A percentile compares a stretch with the other conserved stretches of the same genome.
phyloP scores from a whole-genome alignment of 331 rosid genomes.

The Rhamnella rubrinervis region DNA sequence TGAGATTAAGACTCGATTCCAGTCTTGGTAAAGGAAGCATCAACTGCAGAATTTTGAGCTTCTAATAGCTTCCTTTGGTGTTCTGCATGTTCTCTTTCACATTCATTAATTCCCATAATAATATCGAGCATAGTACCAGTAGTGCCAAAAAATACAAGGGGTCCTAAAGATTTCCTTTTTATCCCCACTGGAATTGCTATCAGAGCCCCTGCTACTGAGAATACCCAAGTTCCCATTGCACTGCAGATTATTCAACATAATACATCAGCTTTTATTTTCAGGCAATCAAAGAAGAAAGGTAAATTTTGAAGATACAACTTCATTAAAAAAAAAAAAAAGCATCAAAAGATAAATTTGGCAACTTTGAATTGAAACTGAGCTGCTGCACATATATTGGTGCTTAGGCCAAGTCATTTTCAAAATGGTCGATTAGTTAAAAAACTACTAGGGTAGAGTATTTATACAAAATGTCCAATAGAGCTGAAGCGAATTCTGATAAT shows the following conservation, averaged over 20 bases:
- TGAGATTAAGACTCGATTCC: constrained; percentile 39
- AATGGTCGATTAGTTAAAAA: neutral
- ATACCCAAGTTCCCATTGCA: constrained; percentile 94
- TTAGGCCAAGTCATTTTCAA: neutral
- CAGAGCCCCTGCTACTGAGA: constrained; percentile 91
- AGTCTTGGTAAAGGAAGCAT: constrained; percentile 34
- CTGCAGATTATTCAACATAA: constrained; percentile 42
- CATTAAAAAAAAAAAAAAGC: neutral
- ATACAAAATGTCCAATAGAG: too few relatives aligned
- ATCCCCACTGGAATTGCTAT: constrained; percentile 92
- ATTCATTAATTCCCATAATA: constrained; percentile 69
- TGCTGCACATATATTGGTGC: neutral
- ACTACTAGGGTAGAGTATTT: too few relatives aligned
- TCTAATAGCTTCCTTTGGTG: constrained; percentile 79
- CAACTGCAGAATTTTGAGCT: constrained; percentile 52
- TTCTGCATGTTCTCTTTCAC: constrained; percentile 92
- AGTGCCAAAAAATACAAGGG: constrained; percentile 94
- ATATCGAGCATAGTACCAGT: constrained; percentile 92
- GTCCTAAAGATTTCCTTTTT: constrained; percentile 81
- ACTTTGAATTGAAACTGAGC: neutral
- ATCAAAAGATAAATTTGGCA: neutral
- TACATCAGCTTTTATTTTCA: neutral
- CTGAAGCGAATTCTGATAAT: too few relatives aligned
- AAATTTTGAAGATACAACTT: neutral
- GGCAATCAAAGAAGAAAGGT: neutral